A percentile compares a stretch with the other conserved stretches of the same genome.
phyloP scores from a whole-genome alignment of 2,329 filamentous ascomycete genomes.

The Claviceps arundinis region DNA sequence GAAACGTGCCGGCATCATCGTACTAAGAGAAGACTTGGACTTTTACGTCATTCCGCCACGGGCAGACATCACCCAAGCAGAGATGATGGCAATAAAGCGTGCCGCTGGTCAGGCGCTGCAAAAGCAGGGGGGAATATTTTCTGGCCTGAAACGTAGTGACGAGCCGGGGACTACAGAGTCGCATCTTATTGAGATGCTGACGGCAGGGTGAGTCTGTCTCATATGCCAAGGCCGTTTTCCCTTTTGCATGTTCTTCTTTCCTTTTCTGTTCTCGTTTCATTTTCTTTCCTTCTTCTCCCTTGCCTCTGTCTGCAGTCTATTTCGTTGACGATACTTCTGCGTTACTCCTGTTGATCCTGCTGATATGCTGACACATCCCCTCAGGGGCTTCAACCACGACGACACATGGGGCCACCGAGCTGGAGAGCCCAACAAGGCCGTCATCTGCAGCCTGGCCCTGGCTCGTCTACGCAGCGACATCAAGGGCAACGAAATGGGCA shows the following conservation, averaged over 20 bases:
- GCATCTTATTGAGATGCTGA: slow-evolving; percentile 98
- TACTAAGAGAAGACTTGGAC: slow-evolving; percentile 87
- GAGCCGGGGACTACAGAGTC: slow-evolving; percentile 95
- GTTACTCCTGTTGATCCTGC: neutral
- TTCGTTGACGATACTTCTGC: too few relatives aligned
- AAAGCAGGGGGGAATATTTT: slow-evolving; percentile 89
- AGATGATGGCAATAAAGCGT: slow-evolving; percentile 95
- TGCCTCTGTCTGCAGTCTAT: too few relatives aligned
- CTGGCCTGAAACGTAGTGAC: slow-evolving; percentile 84
- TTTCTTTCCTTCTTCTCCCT: neutral
- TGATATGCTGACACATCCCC: neutral
- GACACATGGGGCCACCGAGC: slow-evolving; percentile 93
- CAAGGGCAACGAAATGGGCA: slow-evolving; percentile 60
- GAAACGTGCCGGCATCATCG: slow-evolving; percentile 94
- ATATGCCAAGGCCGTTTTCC: neutral
- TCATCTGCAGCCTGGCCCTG: slow-evolving; percentile 91
- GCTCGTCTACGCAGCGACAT: slow-evolving; percentile 89
- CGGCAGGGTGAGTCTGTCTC: slow-evolving; percentile 62
- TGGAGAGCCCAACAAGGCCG: slow-evolving; percentile 95
- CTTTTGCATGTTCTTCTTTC: neutral
- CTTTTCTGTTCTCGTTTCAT: neutral
- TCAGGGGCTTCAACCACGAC: slow-evolving; percentile 88
- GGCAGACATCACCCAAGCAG: slow-evolving; percentile 66
- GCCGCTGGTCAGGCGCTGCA: slow-evolving; percentile 79
- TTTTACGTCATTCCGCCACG: slow-evolving; percentile 92